A percentile compares a stretch with the other conserved stretches of the same genome.
phyloP scores from a whole-genome alignment of 2,329 filamentous ascomycete genomes.

The Aspergillus sp. region DNA sequence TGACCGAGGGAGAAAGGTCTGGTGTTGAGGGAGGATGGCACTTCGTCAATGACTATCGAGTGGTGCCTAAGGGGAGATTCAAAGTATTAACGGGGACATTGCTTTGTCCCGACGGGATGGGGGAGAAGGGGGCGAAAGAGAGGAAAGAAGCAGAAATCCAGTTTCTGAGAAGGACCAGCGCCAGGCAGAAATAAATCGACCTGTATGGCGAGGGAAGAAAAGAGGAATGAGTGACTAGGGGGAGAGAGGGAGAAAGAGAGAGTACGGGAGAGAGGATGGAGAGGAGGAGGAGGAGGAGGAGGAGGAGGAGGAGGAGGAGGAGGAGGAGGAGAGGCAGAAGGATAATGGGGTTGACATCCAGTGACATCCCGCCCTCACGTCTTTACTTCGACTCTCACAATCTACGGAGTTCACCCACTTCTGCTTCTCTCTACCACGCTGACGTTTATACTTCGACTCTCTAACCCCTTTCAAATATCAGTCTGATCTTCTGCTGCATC shows the following conservation, averaged over 20 bases:
- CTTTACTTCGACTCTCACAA: neutral
- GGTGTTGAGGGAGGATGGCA: too few species aligned
- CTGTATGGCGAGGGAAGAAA: constrained; percentile 1
- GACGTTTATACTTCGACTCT: too few species aligned
- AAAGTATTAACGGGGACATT: neutral
- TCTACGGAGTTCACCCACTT: too few species aligned
- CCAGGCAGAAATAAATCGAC: neutral
- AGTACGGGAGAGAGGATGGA: neutral
- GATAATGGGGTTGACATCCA: neutral
- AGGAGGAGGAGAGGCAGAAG: neutral
- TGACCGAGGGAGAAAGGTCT: neutral
- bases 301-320: neutral
- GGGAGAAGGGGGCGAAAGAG: neutral
- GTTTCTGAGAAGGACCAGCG: neutral
- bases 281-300: neutral
- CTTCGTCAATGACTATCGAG: too few species aligned
- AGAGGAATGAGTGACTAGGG: neutral
- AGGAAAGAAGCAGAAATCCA: neutral
- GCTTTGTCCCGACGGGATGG: neutral
- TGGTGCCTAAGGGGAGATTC: neutral
- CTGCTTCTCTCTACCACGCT: too few species aligned
- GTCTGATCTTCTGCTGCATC: too few species aligned
- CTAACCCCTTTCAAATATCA: too few species aligned
- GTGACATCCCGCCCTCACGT: neutral
- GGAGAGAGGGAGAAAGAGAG: neutral